A percentile compares a stretch with the other conserved stretches of the same genome.
Evolutionary conservation across 1,284 basidiomycete genomes (phyloP).

Genomic region (Apiotrichum domesticum): DNA sequence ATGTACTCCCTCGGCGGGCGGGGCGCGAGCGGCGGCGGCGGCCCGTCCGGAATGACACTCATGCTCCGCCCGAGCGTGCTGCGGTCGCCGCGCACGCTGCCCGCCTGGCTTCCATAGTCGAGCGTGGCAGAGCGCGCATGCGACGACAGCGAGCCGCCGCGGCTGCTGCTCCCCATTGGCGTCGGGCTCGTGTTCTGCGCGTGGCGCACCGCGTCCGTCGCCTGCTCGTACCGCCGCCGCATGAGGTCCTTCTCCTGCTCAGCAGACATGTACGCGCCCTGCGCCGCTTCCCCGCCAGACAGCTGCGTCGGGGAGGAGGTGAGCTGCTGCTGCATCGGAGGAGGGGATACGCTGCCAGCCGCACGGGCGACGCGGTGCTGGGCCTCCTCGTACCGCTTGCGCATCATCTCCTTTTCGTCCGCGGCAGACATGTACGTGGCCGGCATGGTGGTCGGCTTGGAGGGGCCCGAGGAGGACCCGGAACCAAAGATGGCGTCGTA

Average conservation of each 20-base stretch:
- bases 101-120: background rate
- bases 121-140: background rate
- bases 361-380: conserved; percentile 31
- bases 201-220: conserved; percentile 1
- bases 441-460: background rate
- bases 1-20: conserved; percentile 42
- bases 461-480: background rate
- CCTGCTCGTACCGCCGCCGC: conserved; percentile 31
- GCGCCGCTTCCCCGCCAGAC: background rate
- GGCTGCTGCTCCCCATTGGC: background rate
- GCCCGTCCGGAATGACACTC: conserved; percentile 12
- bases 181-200: conserved; percentile 51
- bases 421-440: conserved; percentile 10
- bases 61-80: background rate
- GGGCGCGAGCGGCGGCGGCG: conserved; percentile 39
- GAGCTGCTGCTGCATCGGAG: background rate
- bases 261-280: conserved; percentile 9
- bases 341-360: background rate
- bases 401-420: conserved; percentile 26
- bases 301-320: background rate
- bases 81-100: background rate
- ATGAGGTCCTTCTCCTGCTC: conserved; percentile 35
- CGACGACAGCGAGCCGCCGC: background rate
- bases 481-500: conserved; percentile 15
- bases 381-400: conserved; percentile 36